Conservation (phyloP, 2,329 filamentous ascomycete genomes). For the Blastomyces silverae region DNA sequence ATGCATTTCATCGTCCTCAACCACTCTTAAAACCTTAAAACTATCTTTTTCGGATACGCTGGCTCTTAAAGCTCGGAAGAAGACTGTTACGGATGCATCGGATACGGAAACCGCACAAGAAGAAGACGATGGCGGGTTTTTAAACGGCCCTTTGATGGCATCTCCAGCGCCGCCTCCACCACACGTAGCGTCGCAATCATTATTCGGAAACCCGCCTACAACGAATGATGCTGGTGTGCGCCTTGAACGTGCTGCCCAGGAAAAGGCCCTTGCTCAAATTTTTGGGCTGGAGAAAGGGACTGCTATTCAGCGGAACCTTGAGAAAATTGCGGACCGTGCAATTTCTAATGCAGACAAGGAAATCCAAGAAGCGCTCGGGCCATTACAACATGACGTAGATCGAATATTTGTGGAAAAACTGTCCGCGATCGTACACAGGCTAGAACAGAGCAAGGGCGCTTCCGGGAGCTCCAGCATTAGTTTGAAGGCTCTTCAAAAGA, state of each 20-base stretch:
- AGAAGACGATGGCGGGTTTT: constrained; percentile 43
- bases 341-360: constrained; percentile 19
- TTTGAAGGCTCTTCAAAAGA: constrained; percentile 47
- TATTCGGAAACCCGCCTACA: constrained; percentile 15
- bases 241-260: constrained; percentile 22
- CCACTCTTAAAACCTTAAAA: constrained; percentile 50
- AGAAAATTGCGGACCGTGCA: constrained; percentile 19
- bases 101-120: constrained; percentile 44
- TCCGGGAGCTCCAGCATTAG: constrained; percentile 28
- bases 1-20: constrained; percentile 51
- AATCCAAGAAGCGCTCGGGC: constrained; percentile 6
- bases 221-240: constrained; percentile 22
- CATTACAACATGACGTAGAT: constrained; percentile 16
- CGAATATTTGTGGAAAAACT: constrained; percentile 19
- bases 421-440: constrained; percentile 18
- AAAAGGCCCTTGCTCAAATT: constrained; percentile 22
- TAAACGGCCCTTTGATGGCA: constrained; percentile 25
- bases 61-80: constrained; percentile 45
- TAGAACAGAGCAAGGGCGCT: constrained; percentile 16
- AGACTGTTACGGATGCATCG: constrained; percentile 41
- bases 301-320: constrained; percentile 15
- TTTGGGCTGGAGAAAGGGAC: constrained; percentile 21
- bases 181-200: neutral
- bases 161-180: constrained; percentile 15
- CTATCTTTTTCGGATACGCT: constrained; percentile 54